phyloP scores from a whole-genome alignment of 768 basidiomycete genomes.

The Collybiopsis confluens region DNA sequence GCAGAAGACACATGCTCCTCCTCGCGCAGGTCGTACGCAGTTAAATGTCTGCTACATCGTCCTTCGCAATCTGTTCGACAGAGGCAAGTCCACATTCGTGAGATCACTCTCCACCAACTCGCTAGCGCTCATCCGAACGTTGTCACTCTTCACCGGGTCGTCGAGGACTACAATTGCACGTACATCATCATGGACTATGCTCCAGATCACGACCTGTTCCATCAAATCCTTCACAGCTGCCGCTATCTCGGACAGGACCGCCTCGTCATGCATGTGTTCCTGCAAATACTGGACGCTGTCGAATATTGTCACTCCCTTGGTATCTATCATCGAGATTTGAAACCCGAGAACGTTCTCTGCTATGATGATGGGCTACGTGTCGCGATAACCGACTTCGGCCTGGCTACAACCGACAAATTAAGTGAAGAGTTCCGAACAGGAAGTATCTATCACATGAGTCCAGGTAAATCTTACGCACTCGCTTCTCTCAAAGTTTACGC shows the following conservation, averaged over 20 bases:
- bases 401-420: conserved; percentile 82
- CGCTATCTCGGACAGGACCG: conserved; percentile 81
- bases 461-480: conserved; percentile 47
- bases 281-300: conserved; percentile 91
- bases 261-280: conserved; percentile 85
- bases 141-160: conserved; percentile 83
- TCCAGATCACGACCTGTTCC: conserved; percentile 86
- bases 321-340: conserved; percentile 95
- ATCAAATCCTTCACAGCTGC: conserved; percentile 75
- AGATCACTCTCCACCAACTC: conserved; percentile 78
- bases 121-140: conserved; percentile 75
- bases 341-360: conserved; percentile 94
- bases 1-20: conserved; percentile 61
- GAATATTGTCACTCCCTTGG: conserved; percentile 88
- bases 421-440: conserved; percentile 92
- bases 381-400: conserved; percentile 92
- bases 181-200: conserved; percentile 95
- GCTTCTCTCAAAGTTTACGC: conserved; percentile 12
- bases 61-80: conserved; percentile 46
- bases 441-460: conserved; percentile 98
- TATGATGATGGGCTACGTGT: conserved; percentile 72
- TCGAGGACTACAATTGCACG: conserved; percentile 77
- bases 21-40: conserved; percentile 64
- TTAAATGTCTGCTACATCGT: conserved; percentile 80
- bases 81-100: conserved; percentile 78